Conservation (phyloP, 768 basidiomycete species). For the Suillus occidentalis region DNA sequence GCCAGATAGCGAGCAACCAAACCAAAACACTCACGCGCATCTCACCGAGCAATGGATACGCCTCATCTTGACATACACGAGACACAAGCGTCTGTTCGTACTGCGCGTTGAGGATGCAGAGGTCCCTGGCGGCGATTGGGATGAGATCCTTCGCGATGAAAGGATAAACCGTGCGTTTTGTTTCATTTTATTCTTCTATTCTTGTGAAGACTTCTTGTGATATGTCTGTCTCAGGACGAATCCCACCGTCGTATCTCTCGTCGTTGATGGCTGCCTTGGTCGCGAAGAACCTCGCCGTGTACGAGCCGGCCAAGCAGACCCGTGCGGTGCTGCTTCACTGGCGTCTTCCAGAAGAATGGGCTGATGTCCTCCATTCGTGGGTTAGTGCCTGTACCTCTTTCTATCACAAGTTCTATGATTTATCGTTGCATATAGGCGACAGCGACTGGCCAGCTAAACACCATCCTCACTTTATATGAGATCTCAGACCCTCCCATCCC, state of each 20-base stretch:
- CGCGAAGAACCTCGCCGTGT: slow-evolving; percentile 57
- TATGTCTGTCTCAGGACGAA: slow-evolving; percentile 44
- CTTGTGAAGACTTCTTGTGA: neutral
- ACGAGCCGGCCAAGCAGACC: slow-evolving; percentile 76
- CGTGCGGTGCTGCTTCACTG: slow-evolving; percentile 71
- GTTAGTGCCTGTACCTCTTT: slow-evolving; percentile 35
- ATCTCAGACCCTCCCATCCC: slow-evolving; percentile 74
- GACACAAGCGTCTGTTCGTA: slow-evolving; percentile 63
- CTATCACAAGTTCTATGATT: slow-evolving; percentile 4
- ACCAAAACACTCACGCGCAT: slow-evolving; percentile 59
- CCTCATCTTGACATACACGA: slow-evolving; percentile 74
- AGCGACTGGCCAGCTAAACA: slow-evolving; percentile 76
- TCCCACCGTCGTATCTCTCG: slow-evolving; percentile 59
- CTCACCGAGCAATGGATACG: slow-evolving; percentile 74
- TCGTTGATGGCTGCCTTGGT: slow-evolving; percentile 63
- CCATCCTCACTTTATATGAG: slow-evolving; percentile 85
- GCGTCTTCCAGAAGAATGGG: slow-evolving; percentile 85
- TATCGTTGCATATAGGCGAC: slow-evolving; percentile 47
- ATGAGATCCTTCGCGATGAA: slow-evolving; percentile 73
- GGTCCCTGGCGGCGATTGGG: slow-evolving; percentile 67
- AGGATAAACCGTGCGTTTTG: slow-evolving; percentile 68
- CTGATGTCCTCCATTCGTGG: slow-evolving; percentile 78
- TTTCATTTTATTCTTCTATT: neutral
- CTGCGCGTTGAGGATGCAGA: slow-evolving; percentile 76
- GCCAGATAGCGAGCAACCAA: slow-evolving; percentile 68